A percentile compares a stretch with the other conserved stretches of the same genome.
phyloP scores from a whole-genome alignment of 345 rosid species.

The Ceriops zippeliana region DNA sequence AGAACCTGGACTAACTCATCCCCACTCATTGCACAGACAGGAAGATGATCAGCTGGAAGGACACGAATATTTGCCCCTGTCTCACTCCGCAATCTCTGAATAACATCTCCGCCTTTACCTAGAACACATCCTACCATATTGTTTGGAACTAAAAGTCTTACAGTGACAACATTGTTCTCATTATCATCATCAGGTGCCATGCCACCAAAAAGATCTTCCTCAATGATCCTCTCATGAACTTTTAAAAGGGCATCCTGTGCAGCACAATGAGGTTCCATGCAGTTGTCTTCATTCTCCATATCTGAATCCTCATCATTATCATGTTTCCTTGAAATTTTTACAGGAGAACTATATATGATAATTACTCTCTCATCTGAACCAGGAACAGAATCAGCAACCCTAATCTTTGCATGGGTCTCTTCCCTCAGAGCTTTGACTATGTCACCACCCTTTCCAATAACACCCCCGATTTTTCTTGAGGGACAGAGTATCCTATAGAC shows the following conservation, averaged over 20 bases:
- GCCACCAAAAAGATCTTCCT: slow-evolving; percentile 47
- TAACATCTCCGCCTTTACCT: slow-evolving; percentile 57
- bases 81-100: slow-evolving; percentile 51
- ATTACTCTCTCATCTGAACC: slow-evolving; percentile 65
- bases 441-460: slow-evolving; percentile 58
- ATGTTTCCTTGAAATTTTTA: slow-evolving; percentile 21
- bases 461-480: slow-evolving; percentile 51
- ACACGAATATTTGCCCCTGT: slow-evolving; percentile 58
- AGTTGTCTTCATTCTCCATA: slow-evolving; percentile 25
- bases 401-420: slow-evolving; percentile 52
- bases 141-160: slow-evolving; percentile 53
- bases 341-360: slow-evolving; percentile 44
- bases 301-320: slow-evolving; percentile 24
- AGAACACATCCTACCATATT: slow-evolving; percentile 57
- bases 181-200: slow-evolving; percentile 38
- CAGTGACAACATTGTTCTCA: slow-evolving; percentile 31
- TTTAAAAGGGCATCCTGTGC: slow-evolving; percentile 62
- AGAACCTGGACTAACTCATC: slow-evolving; percentile 66
- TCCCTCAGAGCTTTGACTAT: slow-evolving; percentile 48
- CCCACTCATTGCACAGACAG: slow-evolving; percentile 46
- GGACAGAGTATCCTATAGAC: slow-evolving; percentile 58
- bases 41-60: slow-evolving; percentile 49
- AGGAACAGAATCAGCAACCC: slow-evolving; percentile 45
- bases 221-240: slow-evolving; percentile 49
- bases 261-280: slow-evolving; percentile 43